Percentiles rank a stretch among this genome's conserved stretches.
These are phyloP conservation scores for Furculomyces boomerangus DNA, from an alignment of 371 early-diverging fungal genomes.

Conservation along the genomic window DNA sequence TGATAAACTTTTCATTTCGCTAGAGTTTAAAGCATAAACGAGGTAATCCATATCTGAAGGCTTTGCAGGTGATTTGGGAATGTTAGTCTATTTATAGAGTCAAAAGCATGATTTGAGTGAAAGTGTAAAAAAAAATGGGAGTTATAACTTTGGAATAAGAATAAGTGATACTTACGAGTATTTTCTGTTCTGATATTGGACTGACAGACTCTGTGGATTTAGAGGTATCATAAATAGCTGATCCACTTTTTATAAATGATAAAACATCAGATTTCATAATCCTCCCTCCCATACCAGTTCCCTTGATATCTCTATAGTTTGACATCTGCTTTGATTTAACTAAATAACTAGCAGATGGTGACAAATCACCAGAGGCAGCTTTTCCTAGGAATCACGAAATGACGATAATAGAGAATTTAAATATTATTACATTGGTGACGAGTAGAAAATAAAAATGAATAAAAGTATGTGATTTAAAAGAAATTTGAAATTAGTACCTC, in stretches of 20 bases:
- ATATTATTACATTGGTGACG: neutral
- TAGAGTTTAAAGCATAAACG: no score
- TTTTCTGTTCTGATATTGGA: no score
- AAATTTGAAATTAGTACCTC: neutral
- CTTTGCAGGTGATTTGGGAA: no score
- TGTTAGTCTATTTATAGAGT: no score
- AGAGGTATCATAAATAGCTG: slow-evolving; percentile 5
- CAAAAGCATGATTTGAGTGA: no score
- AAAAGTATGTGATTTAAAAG: neutral
- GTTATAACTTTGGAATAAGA: no score
- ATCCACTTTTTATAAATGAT: slow-evolving; percentile 30
- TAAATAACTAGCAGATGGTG: slow-evolving; percentile 54
- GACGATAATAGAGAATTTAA: neutral
- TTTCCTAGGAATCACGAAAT: neutral
- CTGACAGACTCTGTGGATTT: no score
- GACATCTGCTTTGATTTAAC: slow-evolving; percentile 25
- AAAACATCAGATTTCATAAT: slow-evolving; percentile 82
- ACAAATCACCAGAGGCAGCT: slow-evolving; percentile 23
- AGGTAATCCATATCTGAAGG: no score
- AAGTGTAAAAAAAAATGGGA: no score
- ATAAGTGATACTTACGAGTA: no score
- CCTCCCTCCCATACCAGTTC: slow-evolving; percentile 79
- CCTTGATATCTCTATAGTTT: slow-evolving; percentile 36
- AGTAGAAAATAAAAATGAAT: neutral
- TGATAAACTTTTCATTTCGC: no score